Evolutionary conservation across 75 land plant species (phyloP), one percentile per base, ranked within the genome.

Genomic region (Pinus albicaulis): DNA sequence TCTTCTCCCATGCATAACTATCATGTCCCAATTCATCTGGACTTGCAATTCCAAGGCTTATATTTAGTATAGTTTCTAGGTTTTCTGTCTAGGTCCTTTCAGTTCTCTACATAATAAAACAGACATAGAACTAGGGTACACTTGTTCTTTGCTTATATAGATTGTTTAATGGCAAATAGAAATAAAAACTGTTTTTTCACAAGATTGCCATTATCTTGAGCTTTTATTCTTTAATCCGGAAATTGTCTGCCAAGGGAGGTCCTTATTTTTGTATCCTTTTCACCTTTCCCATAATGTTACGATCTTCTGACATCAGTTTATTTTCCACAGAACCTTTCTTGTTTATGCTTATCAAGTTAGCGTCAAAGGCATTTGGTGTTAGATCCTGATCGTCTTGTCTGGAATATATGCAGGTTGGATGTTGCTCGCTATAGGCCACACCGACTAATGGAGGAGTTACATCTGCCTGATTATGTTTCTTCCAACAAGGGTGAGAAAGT

Each of bases 391-490:
- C 20, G 11, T 68, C 48, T 68, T 64, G 68, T 68, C n/a, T 41
- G 71, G 34, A 68, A 28, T 23, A n/a, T 68, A 34, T 48, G 74
- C 88, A 96, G 98, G 74, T 89, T 92, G 91, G 92, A 95, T 84
- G 81, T 97, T 81, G 87, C 98, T 11, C 89, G 92, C 3, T 95
- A 91, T 82, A 83, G 78, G 73, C 85, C 53, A 57, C 77, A 80
- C 59, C 69, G 78, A 63, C 52, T 81, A 57, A 56, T 22, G 6
- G 61, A 76, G 26, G 57, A 72, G 57, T 55, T 25, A 25, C 3
- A 26, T 60, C 44, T 73, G 17, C 79, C 76, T 78, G 86, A 65
- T 7, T 25, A 34, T 74, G 79, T 15, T 53, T 44, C 11, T 23
- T 59, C 38, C 41, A 72, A 12, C 76, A 68, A 48, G 19, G 22